phyloP scores from a whole-genome alignment of 108 stramenopile species.

The Chaetoceros tenuissimus region DNA sequence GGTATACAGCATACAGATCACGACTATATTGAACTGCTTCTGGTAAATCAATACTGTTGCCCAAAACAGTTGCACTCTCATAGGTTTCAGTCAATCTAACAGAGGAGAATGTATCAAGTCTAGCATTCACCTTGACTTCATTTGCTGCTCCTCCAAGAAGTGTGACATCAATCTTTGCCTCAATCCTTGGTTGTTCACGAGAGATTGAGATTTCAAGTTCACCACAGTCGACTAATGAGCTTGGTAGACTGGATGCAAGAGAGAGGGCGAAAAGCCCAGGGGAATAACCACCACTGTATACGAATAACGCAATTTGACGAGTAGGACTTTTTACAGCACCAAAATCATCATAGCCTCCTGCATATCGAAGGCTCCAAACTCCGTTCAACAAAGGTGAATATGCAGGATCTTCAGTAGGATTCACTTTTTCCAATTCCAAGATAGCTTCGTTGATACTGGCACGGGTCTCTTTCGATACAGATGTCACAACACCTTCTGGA shows the following conservation, averaged over 20 bases:
- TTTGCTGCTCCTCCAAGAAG: conserved; percentile 15
- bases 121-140: conserved; percentile 23
- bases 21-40: conserved; percentile 61
- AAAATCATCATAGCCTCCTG: conserved; percentile 51
- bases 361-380: conserved; percentile 70
- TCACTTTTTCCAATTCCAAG: conserved; percentile 55
- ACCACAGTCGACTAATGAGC: conserved; percentile 49
- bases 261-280: conserved; percentile 66
- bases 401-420: conserved; percentile 58
- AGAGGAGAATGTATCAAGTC: conserved; percentile 36
- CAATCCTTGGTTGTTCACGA: conserved; percentile 65
- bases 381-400: conserved; percentile 63
- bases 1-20: conserved; percentile 76
- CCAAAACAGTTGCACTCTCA: conserved; percentile 61
- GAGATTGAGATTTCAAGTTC: conserved; percentile 69
- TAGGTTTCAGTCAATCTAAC: conserved; percentile 79
- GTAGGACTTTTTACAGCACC: conserved; percentile 57
- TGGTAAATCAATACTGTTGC: conserved; percentile 34
- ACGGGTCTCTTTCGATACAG: conserved; percentile 17
- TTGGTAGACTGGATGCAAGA: conserved; percentile 23
- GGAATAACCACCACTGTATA: conserved; percentile 65
- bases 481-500: conserved; percentile 19
- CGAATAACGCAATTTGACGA: conserved; percentile 61
- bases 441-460: conserved; percentile 53
- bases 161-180: conserved; percentile 51